phyloP scores from a whole-genome alignment of 106 monocot genomes.

The Cymbidium sinense region DNA sequence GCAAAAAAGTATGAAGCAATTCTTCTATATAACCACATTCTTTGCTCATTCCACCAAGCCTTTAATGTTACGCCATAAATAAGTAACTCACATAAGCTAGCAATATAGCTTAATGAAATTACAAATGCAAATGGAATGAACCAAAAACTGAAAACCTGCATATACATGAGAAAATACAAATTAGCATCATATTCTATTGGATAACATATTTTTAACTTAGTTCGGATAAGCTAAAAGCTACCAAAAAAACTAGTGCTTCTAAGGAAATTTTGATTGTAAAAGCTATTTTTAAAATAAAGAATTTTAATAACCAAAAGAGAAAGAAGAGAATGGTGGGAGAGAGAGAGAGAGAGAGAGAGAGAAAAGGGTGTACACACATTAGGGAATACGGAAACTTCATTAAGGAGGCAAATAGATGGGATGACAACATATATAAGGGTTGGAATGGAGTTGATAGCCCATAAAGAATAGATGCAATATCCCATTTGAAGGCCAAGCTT shows the following conservation, averaged over 20 bases:
- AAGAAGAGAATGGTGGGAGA: no score
- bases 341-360: conserved; percentile 1
- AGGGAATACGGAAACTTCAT: conserved; percentile 48
- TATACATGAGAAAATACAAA: not conserved
- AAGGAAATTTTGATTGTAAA: no score
- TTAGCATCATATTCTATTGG: no score
- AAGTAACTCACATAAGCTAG: conserved; percentile 28
- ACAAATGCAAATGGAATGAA: conserved; percentile 46
- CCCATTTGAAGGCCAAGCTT: conserved; percentile 47
- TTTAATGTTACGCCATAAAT: conserved; percentile 12
- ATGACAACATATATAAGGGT: conserved; percentile 43
- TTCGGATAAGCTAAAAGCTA: no score
- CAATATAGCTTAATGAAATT: conserved; percentile 7
- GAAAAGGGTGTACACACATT: conserved; percentile 23
- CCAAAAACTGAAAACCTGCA: conserved; percentile 35
- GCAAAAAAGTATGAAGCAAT: conserved; percentile 57
- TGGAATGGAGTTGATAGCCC: conserved; percentile 52
- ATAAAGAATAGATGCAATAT: conserved; percentile 38
- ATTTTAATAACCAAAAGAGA: no score
- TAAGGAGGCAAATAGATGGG: conserved; percentile 40
- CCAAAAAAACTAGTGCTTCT: no score
- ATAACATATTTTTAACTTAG: no score
- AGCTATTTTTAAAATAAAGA: no score
- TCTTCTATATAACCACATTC: conserved; percentile 62
- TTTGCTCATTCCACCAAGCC: conserved; percentile 72